A percentile compares a stretch with the other conserved stretches of the same genome.
phyloP scores from a whole-genome alignment of 306 rosid genomes.

The Vachellia pachyceras region DNA sequence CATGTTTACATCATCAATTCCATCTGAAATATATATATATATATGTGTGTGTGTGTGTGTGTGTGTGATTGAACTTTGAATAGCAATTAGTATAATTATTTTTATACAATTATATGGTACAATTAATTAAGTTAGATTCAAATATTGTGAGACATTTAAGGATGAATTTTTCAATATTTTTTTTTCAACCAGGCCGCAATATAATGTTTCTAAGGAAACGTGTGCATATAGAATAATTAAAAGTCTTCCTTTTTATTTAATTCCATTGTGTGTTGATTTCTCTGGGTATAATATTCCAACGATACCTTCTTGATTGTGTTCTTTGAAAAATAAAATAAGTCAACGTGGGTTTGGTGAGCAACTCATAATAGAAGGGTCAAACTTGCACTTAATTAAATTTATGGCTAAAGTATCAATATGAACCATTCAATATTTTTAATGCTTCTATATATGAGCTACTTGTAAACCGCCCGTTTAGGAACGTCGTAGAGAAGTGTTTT shows the following conservation, averaged over 20 bases:
- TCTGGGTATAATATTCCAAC: constrained; percentile 1
- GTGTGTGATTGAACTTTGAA: no score
- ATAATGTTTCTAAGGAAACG: background rate
- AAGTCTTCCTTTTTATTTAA: background rate
- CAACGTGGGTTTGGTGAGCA: background rate
- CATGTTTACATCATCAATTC: background rate
- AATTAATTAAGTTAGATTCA: background rate
- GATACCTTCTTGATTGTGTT: background rate
- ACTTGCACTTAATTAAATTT: background rate
- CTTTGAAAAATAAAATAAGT: background rate
- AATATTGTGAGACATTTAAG: background rate
- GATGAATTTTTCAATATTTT: background rate
- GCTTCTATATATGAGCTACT: background rate
- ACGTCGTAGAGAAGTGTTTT: no score
- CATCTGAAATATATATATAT: background rate
- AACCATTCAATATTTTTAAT: background rate
- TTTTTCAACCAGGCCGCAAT: background rate
- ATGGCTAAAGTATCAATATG: background rate
- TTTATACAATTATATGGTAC: no score
- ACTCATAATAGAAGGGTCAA: background rate
- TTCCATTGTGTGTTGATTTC: background rate
- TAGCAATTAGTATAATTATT: no score
- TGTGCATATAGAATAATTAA: background rate
- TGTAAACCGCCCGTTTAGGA: no score
- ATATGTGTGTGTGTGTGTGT: no score